Evolutionary conservation across 441 rosid species (phyloP).

Genomic region (Arabidopsis lyrata): DNA sequence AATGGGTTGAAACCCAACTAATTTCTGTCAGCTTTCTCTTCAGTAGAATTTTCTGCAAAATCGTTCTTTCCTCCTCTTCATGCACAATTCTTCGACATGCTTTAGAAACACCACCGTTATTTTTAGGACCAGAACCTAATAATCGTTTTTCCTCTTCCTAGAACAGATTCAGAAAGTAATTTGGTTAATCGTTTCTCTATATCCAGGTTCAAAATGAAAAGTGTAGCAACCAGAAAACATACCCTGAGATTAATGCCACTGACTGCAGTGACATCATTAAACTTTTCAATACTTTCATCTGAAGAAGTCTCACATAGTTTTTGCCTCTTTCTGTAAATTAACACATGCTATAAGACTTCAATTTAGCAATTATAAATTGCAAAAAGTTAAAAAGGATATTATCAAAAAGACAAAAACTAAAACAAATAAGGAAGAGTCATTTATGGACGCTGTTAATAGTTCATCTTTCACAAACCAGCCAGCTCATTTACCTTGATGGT

Average conservation of each 20-base stretch:
- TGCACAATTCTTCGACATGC: constrained; percentile 76
- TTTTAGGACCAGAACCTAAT: constrained; percentile 69
- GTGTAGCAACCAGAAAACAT: constrained; percentile 36
- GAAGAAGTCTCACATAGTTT: constrained; percentile 65
- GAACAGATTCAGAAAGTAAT: constrained; percentile 33
- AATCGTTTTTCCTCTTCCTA: constrained; percentile 91
- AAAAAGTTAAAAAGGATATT: neutral
- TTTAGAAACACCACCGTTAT: constrained; percentile 73
- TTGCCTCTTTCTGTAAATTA: constrained; percentile 77
- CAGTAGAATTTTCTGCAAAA: constrained; percentile 78
- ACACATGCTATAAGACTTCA: constrained; percentile 25
- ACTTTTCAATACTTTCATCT: constrained; percentile 79
- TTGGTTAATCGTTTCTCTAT: constrained; percentile 24
- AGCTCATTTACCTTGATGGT: constrained; percentile 64
- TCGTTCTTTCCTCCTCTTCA: constrained; percentile 80
- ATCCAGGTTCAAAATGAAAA: neutral
- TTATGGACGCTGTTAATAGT: neutral
- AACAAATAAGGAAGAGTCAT: neutral
- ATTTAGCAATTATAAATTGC: neutral
- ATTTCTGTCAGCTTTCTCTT: constrained; percentile 83
- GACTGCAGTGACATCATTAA: constrained; percentile 94
- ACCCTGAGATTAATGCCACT: constrained; percentile 91
- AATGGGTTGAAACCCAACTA: constrained; percentile 59
- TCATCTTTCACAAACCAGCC: constrained; percentile 27
- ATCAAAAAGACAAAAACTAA: neutral